Evolutionary conservation across 495 filamentous ascomycete species (phyloP).

Genomic region (Trichoderma erinaceum): DNA sequence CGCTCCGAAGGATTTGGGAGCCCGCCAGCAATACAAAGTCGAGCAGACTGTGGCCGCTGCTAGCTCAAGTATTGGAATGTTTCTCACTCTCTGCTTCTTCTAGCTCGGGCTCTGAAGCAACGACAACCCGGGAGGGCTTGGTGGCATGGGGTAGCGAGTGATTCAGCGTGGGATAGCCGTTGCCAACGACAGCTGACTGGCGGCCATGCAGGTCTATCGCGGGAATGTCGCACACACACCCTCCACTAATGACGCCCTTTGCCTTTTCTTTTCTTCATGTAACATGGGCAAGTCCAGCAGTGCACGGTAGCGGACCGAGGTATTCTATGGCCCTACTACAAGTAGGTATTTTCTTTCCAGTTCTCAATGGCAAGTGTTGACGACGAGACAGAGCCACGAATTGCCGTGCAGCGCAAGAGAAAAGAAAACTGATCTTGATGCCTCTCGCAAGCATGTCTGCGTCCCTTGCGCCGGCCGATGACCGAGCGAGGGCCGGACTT

Average conservation of each 20-base stretch:
- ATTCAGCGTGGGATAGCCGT: neutral
- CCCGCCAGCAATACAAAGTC: neutral
- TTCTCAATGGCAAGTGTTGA: neutral
- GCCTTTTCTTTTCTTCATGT: neutral
- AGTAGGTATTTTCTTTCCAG: neutral
- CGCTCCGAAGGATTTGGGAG: conserved; percentile 10
- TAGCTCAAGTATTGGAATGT: neutral
- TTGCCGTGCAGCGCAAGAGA: neutral
- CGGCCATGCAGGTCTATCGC: conserved; percentile 3
- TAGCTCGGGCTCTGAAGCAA: neutral
- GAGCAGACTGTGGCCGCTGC: neutral
- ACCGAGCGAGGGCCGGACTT: neutral
- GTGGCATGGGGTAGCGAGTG: neutral
- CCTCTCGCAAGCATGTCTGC: neutral
- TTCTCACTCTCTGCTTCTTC: neutral
- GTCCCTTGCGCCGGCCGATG: neutral
- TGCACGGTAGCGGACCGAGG: neutral
- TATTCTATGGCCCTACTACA: neutral
- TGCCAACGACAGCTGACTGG: conserved; percentile 1
- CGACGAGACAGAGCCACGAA: neutral
- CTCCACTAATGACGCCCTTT: neutral
- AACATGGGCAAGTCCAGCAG: neutral
- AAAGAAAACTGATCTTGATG: neutral
- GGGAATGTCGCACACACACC: conserved; percentile 10
- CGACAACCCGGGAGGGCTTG: neutral